phyloP scores from a whole-genome alignment of 2,329 filamentous ascomycete species.

The Clonostachys rhizophaga region DNA sequence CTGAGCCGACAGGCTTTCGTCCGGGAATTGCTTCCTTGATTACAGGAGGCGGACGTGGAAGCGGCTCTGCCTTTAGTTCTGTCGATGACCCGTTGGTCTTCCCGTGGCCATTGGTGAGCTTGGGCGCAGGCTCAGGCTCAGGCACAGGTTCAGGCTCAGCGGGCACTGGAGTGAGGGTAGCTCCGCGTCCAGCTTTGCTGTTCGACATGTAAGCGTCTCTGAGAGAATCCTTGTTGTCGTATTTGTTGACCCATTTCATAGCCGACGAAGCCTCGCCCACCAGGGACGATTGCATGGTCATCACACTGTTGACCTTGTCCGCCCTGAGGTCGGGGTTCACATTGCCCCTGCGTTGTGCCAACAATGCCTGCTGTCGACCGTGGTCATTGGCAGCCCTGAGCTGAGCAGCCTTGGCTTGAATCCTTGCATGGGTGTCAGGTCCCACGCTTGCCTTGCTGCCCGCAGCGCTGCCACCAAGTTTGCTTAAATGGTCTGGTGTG shows the following conservation, averaged over 20 bases:
- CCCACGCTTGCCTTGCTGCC: conserved; percentile 79
- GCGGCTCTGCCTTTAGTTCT: conserved; percentile 6
- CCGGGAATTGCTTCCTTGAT: too few species aligned
- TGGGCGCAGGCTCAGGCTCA: neutral
- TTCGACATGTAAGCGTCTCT: conserved; percentile 83
- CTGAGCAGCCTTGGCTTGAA: conserved; percentile 84
- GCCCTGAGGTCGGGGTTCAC: conserved; percentile 39
- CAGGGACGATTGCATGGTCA: conserved; percentile 82
- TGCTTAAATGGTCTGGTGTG: conserved; percentile 38
- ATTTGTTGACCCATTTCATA: conserved; percentile 95
- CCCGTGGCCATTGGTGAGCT: conserved; percentile 3
- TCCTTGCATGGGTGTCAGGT: conserved; percentile 86
- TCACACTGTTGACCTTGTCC: conserved; percentile 81
- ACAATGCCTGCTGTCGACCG: conserved; percentile 38
- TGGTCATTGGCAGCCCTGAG: conserved; percentile 69
- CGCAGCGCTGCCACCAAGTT: conserved; percentile 31
- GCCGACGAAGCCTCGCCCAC: conserved; percentile 85
- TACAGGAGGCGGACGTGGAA: conserved; percentile 2
- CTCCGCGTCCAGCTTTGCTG: conserved; percentile 64
- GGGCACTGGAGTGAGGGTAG: conserved; percentile 22
- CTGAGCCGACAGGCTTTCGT: neutral
- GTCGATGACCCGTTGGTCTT: conserved; percentile 4
- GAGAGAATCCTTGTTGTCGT: conserved; percentile 77
- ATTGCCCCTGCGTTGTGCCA: conserved; percentile 45
- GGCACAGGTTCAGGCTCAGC: conserved; percentile 15